A percentile compares a stretch with the other conserved stretches of the same genome.
phyloP scores from a whole-genome alignment of 2,329 filamentous ascomycete genomes.

The Colletotrichum brevisporum region DNA sequence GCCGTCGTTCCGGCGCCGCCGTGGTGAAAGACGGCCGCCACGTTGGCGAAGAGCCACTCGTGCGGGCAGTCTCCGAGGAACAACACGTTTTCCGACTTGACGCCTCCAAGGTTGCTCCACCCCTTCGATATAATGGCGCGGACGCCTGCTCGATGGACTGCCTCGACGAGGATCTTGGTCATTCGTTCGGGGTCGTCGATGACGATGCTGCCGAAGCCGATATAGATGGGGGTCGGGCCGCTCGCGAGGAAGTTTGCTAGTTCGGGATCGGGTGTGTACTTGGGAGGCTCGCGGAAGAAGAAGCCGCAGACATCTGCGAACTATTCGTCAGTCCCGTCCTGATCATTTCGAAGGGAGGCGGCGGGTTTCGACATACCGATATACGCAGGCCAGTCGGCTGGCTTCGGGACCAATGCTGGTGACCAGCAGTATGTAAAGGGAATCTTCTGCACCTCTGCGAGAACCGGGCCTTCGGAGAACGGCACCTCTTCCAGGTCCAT shows the following conservation, averaged over 20 bases:
- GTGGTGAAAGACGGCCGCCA: slow-evolving; percentile 69
- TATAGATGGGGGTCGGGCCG: slow-evolving; percentile 56
- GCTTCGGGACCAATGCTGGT: slow-evolving; percentile 75
- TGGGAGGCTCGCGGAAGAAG: slow-evolving; percentile 42
- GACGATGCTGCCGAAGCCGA: slow-evolving; percentile 41
- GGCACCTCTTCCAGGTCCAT: slow-evolving; percentile 77
- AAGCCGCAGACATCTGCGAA: slow-evolving; percentile 43
- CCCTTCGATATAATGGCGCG: slow-evolving; percentile 40
- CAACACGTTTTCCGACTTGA: slow-evolving; percentile 52
- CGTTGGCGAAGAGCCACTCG: slow-evolving; percentile 69
- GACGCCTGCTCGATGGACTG: slow-evolving; percentile 27
- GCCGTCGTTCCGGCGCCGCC: slow-evolving; percentile 72
- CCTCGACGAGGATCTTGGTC: slow-evolving; percentile 33
- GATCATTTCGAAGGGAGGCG: not conserved
- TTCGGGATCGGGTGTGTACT: slow-evolving; percentile 63
- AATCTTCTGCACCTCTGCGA: slow-evolving; percentile 76
- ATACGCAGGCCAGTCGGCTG: slow-evolving; percentile 73
- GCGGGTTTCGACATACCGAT: slow-evolving; percentile 59
- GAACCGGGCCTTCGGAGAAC: slow-evolving; percentile 78
- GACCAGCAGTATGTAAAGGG: slow-evolving; percentile 88
- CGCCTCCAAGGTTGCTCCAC: slow-evolving; percentile 39
- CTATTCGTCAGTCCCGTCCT: not conserved
- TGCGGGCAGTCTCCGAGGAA: slow-evolving; percentile 69
- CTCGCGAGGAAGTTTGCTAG: slow-evolving; percentile 68
- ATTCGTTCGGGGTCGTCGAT: slow-evolving; percentile 39